phyloP scores from a whole-genome alignment of 2,329 filamentous ascomycete genomes.

The Penicillium sp. region DNA sequence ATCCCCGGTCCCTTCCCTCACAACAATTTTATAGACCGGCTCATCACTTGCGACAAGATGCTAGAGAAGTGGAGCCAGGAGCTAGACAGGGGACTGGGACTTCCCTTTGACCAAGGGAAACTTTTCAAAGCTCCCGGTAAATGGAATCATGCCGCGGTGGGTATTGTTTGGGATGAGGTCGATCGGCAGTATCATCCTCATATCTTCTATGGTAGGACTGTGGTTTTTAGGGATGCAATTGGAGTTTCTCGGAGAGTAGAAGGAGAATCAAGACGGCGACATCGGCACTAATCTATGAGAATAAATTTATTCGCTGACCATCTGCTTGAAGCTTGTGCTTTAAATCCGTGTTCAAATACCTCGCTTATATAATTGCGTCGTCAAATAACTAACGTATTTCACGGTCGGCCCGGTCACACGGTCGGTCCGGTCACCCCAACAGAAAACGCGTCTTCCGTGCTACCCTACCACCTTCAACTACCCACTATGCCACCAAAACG shows the following conservation, averaged over 20 bases:
- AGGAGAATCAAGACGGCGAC: neutral
- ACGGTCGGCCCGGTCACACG: no score
- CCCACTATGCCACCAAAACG: no score
- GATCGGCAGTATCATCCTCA: neutral
- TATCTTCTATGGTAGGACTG: neutral
- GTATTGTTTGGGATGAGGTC: neutral
- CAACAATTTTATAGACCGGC: neutral
- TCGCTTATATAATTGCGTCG: no score
- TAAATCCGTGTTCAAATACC: no score
- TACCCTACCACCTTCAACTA: no score
- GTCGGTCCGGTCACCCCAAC: no score
- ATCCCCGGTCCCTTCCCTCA: neutral
- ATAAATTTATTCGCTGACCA: neutral
- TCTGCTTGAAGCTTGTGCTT: neutral
- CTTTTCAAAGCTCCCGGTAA: neutral
- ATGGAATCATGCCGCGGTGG: neutral
- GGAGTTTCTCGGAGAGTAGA: neutral
- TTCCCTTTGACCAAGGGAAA: neutral
- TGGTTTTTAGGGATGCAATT: neutral
- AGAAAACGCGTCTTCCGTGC: no score
- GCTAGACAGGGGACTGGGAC: neutral
- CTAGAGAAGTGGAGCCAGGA: neutral
- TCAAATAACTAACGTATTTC: no score
- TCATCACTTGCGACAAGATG: neutral
- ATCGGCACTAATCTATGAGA: neutral